Base-by-base conservation (phyloP, 208 protist species). In the Wallacemonas sp. region DNA sequence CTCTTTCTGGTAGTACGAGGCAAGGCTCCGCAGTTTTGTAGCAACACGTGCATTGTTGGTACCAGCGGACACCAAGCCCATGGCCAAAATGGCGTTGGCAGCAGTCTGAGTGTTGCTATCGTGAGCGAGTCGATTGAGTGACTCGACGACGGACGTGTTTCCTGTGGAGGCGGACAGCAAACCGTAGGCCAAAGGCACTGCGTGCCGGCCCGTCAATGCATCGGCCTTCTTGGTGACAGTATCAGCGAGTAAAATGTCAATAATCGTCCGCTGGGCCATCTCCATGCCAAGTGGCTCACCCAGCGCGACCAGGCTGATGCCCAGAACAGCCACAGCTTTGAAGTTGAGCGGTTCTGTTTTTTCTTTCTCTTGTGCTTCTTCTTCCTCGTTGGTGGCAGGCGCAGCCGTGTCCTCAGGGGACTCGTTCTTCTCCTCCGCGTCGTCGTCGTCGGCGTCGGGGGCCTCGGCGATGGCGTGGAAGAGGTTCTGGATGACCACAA, bases 21-120 rank as follows among this genome's bases (percentile, higher is more conserved):
- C 91, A 21, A 99, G 86, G 39, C 95, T 90, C 45, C 97, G 84
- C 27, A 99, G 77, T 71, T 99, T 89, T 59, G 79, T 81, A 14
- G 96, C 96, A 17, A 98, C 94, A 31, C 98, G 79, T 8, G 97
- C 96, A 74, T 99, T 99, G 76, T 99, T 99, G 30, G 98, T 99
- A 17, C 98, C 98, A 3, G 96, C 94, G 3, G 91, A 44, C 28
- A 94, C 91, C 21, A 99, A 66, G 45, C 99, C 99, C 68, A 99
- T 84, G 1, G 95, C 95, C 3, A 99, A 56, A 66, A 99, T 98
- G 39, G 98, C 97, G 75, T 95, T 98, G 39, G 93, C 83, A 8
- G 97, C 92, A 1, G 98, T 98, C 21, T 96, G 75, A 6, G 70
- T 19, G 66, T 99, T 98, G 56, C 71, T 83, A 75, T 99, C 99